These are phyloP conservation scores for Starmerella vaccinii DNA, from an alignment of 805 yeast genomes.

Conservation along the genomic window DNA sequence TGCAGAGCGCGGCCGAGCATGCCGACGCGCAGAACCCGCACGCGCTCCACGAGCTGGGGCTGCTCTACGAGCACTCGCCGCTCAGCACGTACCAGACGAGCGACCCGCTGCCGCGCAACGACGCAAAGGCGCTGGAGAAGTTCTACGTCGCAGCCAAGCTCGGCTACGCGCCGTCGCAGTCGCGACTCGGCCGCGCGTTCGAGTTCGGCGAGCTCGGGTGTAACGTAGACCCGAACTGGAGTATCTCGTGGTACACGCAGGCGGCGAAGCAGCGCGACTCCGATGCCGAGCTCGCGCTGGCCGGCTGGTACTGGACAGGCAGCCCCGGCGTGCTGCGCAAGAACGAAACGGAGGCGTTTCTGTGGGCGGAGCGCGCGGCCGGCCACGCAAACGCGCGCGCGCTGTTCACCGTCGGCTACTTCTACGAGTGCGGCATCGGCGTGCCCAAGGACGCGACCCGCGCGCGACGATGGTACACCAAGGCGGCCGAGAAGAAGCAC, in stretches of 20 bases:
- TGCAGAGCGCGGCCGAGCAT: constrained; percentile 39
- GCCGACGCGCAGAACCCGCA: constrained; percentile 43
- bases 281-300: constrained; percentile 58
- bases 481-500: constrained; percentile 57
- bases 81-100: constrained; percentile 37
- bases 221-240: constrained; percentile 43
- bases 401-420: constrained; percentile 62
- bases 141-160: constrained; percentile 44
- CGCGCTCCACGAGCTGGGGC: constrained; percentile 49
- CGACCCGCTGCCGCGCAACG: constrained; percentile 27
- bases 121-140: constrained; percentile 40
- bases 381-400: constrained; percentile 59
- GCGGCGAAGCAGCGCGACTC: constrained; percentile 58
- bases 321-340: constrained; percentile 50
- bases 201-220: constrained; percentile 56
- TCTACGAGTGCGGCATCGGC: constrained; percentile 62
- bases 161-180: constrained; percentile 58
- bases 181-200: constrained; percentile 58
- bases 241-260: constrained; percentile 64
- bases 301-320: constrained; percentile 67
- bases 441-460: constrained; percentile 39
- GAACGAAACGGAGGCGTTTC: constrained; percentile 57
- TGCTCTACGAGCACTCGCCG: constrained; percentile 40
- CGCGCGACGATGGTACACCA: constrained; percentile 46
- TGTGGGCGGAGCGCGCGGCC: constrained; percentile 66